Conservation (phyloP, 202 grass and related monocot species). For the Digitaria exilis region DNA sequence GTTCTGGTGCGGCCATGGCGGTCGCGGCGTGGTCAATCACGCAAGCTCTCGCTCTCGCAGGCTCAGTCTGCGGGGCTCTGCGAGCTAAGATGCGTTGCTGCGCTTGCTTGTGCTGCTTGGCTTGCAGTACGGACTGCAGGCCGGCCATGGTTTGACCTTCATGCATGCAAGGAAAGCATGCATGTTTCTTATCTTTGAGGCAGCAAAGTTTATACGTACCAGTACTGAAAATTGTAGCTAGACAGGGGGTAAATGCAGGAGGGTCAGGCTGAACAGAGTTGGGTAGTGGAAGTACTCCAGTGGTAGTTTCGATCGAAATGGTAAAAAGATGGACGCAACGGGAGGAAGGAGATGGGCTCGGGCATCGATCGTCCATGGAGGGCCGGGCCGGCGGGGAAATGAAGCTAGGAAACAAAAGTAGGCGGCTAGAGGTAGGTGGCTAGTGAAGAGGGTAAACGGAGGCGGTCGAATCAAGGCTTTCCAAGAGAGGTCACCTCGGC, state of each 20-base stretch:
- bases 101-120: neutral
- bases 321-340: slow-evolving; percentile 15
- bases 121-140: neutral
- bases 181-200: neutral
- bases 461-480: slow-evolving; percentile 54
- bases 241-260: no score
- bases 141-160: neutral
- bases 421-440: slow-evolving; percentile 28
- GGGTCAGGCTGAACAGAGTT: neutral
- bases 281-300: neutral
- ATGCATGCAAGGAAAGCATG: no score
- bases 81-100: no score
- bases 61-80: neutral
- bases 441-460: slow-evolving; percentile 47
- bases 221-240: neutral
- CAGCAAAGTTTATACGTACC: neutral
- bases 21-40: slow-evolving; percentile 27
- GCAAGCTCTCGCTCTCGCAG: no score
- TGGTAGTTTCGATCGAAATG: slow-evolving; percentile 28
- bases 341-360: slow-evolving; percentile 1
- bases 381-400: neutral
- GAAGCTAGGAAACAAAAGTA: slow-evolving; percentile 42
- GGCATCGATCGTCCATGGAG: slow-evolving; percentile 25
- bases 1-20: neutral
- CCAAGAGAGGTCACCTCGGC: slow-evolving; percentile 55